Percentiles rank a stretch among this genome's conserved stretches.
Conservation (phyloP, 768 basidiomycete species). For the Pleurotus djamor region DNA sequence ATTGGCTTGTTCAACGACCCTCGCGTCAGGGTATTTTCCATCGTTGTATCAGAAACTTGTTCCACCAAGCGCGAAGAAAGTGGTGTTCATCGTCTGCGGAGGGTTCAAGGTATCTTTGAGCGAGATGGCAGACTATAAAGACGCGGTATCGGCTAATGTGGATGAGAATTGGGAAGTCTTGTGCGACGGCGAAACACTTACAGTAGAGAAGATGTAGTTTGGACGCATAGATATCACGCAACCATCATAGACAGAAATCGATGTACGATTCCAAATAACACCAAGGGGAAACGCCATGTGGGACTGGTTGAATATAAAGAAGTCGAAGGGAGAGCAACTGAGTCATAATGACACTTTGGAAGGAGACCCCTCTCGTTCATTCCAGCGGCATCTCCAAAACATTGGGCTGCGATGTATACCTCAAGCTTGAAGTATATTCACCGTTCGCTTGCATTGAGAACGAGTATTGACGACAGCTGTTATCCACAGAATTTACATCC, state of each 20-base stretch:
- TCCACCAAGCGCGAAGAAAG: constrained; percentile 25
- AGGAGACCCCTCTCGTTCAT: constrained; percentile 63
- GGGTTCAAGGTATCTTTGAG: constrained; percentile 66
- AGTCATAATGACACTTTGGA: constrained; percentile 32
- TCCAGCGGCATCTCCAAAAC: constrained; percentile 56
- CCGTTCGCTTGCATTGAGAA: not conserved
- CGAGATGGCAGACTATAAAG: constrained; percentile 49
- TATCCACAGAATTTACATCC: constrained; percentile 63
- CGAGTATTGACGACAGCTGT: constrained; percentile 2
- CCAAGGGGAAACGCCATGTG: too few species aligned
- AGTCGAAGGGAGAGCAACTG: too few species aligned
- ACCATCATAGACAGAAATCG: too few species aligned
- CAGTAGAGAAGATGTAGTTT: constrained; percentile 17
- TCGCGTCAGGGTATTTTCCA: constrained; percentile 62
- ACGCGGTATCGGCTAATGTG: constrained; percentile 29
- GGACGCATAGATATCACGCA: too few species aligned
- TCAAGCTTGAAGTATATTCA: constrained; percentile 67
- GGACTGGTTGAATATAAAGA: too few species aligned
- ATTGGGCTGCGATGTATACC: constrained; percentile 51
- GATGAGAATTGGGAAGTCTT: constrained; percentile 31
- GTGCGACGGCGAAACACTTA: constrained; percentile 32
- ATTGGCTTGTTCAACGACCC: constrained; percentile 69
- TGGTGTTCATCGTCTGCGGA: constrained; percentile 72
- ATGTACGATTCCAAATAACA: too few species aligned
- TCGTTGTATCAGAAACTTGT: constrained; percentile 53